Base-by-base conservation (phyloP, 2,329 filamentous ascomycete species). In the Xylariaceae sp. region DNA sequence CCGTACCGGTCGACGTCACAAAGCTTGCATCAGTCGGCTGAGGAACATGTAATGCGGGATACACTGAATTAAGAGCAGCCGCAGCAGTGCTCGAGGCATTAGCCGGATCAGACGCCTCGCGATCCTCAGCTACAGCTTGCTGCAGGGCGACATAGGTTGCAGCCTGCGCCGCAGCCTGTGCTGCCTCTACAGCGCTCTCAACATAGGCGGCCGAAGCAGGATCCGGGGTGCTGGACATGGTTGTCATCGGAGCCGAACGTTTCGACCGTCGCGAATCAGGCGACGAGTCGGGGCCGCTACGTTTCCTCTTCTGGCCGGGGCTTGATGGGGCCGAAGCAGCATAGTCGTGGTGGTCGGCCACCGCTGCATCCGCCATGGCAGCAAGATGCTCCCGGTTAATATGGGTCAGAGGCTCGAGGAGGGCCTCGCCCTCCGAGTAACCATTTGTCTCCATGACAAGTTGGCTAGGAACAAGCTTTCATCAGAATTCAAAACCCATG, bases 61-160 rank as follows among this genome's bases (percentile, higher is more conserved):
- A 79, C 68, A 79, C 75, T 36, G 63, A 64, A 40, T 70, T 70
- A 3, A 79, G 62, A 18, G 75, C 75, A 9, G 76, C 76, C 28
- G 76, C 75, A 4, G 76, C 76, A 11, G 76, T 79, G 50, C 67
- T 78, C 3, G 75, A 76, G 14, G 73, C 75, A 51, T 70, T 74
- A 39, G 69, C 63, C 9, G 70, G 66, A 47, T 76, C 71, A 9
- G 70, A 55, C 8, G 65, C 57, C 36, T 73, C 71, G 9, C 63
- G 60, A 46, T 74, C 70, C 13, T 62, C 61, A 14, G 57, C 63
- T 5, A 73, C 64, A 8, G 73, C 73, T 51, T 76, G 73, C 47
- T 76, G 72, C 5, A 78, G 66, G 21, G 73, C 74, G 46, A 66
- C 71, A 50, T 78, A 76, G 50, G 55, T 59, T n/a, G 58, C 58